Evolutionary conservation across 2,329 filamentous ascomycete species (phyloP), one percentile per base, ranked within the genome.

Genomic region (Epicoccum nigrum): DNA sequence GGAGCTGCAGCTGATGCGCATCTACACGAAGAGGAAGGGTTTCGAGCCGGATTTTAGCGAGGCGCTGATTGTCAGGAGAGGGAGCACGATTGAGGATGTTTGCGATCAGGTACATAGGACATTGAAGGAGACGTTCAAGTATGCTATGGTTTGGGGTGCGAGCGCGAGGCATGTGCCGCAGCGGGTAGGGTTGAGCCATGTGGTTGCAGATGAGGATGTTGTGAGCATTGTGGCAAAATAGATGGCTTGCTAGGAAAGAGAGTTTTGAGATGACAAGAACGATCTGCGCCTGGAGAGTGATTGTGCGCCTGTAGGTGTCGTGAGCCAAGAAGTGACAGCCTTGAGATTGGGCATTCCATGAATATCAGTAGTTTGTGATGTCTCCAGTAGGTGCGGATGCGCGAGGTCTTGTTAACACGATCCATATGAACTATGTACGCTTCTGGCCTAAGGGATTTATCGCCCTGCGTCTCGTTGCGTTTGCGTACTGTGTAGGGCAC

Each of bases 61-160:
- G 77, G 94, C 94, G 1, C 76, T 99, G 66, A 99, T 99, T 69
- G 94, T 99, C 60, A 83, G 95, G 51, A 86, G 81, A 70, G 89
- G 92, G 64, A 91, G 90, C 69, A 90, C 87, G 11, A 92, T 99
- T 68, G 94, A 97, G 77, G 93, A 99, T 74, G 94, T 99, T 8
- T 99, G 94, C 75, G 94, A 99, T 74, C 86, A 90, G 65, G 89
- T 99, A 62, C 94, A 99, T 77, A 83, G 94, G 56, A 94, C 86
- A 20, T 79, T 99, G 60, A 99, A 97, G 83, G 95, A 99, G 58
- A 96, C 92, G 4, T 99, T 97, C 83, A 99, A 97, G 80, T 97
- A 97, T 77, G 95, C 94, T 3, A 77, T 97, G 60, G 94, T 99
- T 0, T 99, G 95, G 95, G 94, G 94, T 4, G 92, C 92, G 15